Evolutionary conservation across 148 eudicot species (phyloP), one percentile per base, ranked within the genome.

Genomic region (Vaccinium vitisidaea): DNA sequence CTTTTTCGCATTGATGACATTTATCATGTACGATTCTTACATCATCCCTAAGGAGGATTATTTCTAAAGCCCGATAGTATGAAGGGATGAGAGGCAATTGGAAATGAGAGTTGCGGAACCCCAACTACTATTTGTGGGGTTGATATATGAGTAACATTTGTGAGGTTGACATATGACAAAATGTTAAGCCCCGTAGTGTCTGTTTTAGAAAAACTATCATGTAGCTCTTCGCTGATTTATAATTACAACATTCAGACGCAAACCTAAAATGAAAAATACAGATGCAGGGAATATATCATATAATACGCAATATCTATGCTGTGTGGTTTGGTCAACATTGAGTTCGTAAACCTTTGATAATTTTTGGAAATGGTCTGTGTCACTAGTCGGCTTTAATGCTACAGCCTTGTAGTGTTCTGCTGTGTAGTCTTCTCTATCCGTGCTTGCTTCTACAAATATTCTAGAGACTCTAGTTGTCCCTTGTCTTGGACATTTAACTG

Each of bases 401-500:
- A 16, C n/a, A n/a, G 43, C 81, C 81, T 78, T 65, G 0, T 27
- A 65, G 6, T n/a, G n/a, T 21, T 48, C 15, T 75, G 52, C 52
- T 65, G 30, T 2, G 5, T n/a, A 8, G 70, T 10, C 7, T 75
- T 75, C 21, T 75, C 54, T 18, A 75, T 3, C 48, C 23, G 6
- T 75, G 78, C 79, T 75, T 43, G 19, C 53, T 36, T 75, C 71
- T 65, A 25, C 30, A 3, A 63, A 75, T 4, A 43, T 4, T 43
- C 46, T 36, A 36, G 39, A 36, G 39, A 43, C 46, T 43, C 46
- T 52, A 53, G 36, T 50, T 77, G 56, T 30, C 15, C 59, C 56
- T n/a, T 77, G 59, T n/a, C 80, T 52, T 77, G 59, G 79, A 16
- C 79, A 46, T 76, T 75, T 46, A 46, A 14, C 25, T 77, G 32